phyloP scores from a whole-genome alignment of 2,329 filamentous ascomycete genomes.

The Graphilbum sp. region DNA sequence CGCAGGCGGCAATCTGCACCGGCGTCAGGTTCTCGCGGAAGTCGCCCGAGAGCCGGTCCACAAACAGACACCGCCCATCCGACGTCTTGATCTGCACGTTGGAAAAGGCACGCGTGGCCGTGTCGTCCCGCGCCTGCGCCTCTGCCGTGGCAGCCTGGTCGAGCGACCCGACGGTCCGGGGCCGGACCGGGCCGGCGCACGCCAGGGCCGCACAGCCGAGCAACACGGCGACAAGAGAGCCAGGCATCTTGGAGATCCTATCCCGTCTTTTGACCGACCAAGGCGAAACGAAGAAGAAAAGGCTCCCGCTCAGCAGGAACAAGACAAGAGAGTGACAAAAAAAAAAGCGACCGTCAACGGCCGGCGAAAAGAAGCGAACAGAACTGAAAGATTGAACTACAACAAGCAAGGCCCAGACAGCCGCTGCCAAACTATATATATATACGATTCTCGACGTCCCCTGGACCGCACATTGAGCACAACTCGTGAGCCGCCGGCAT shows the following conservation, averaged over 20 bases:
- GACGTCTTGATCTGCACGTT: constrained; percentile 26
- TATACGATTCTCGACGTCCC: no score
- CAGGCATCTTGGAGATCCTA: not conserved
- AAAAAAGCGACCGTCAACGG: no score
- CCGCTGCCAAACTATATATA: no score
- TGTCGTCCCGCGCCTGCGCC: constrained; percentile 26
- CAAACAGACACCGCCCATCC: constrained; percentile 27
- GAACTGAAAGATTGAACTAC: constrained; percentile 1
- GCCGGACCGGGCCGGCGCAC: constrained; percentile 13
- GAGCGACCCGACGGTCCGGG: constrained; percentile 23
- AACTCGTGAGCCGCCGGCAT: no score
- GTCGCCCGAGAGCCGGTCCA: constrained; percentile 29
- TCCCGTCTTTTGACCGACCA: no score
- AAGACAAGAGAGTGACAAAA: not conserved
- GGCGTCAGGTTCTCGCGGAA: constrained; percentile 31
- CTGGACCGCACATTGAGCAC: no score
- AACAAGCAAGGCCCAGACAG: no score
- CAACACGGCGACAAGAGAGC: constrained; percentile 6
- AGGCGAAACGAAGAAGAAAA: not conserved
- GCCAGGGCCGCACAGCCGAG: constrained; percentile 11
- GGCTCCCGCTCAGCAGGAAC: no score
- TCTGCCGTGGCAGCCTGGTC: constrained; percentile 26
- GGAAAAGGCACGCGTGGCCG: constrained; percentile 26
- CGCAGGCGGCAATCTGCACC: constrained; percentile 26
- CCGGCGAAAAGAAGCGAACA: not conserved